Evolutionary conservation across 768 basidiomycete genomes (phyloP).

Genomic region (Phaeolepiota aurea): DNA sequence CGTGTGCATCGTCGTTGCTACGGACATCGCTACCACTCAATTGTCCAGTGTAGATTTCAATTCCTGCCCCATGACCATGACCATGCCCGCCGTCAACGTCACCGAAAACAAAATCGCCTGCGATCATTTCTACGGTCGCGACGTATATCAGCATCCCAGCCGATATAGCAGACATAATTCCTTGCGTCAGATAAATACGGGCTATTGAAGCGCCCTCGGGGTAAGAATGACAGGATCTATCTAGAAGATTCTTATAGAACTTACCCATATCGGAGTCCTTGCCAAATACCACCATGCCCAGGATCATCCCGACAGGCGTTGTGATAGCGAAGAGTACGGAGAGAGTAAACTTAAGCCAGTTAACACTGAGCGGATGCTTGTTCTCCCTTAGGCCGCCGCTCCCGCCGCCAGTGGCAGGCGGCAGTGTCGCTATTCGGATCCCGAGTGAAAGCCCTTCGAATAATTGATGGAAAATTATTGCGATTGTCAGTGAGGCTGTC

Average conservation of each 20-base stretch:
- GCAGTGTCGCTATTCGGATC: constrained; percentile 67
- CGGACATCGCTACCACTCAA: too few species aligned
- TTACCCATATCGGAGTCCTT: constrained; percentile 16
- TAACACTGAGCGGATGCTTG: not conserved
- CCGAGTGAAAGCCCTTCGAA: constrained; percentile 82
- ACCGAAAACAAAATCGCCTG: constrained; percentile 78
- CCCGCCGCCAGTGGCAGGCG: constrained; percentile 21
- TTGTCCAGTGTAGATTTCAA: too few species aligned
- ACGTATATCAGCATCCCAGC: constrained; percentile 83
- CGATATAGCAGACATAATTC: constrained; percentile 73
- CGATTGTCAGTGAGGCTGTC: constrained; percentile 65
- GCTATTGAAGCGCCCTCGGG: constrained; percentile 18
- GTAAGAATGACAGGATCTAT: not conserved
- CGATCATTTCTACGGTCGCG: constrained; percentile 81
- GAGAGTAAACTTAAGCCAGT: constrained; percentile 20
- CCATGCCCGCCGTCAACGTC: constrained; percentile 31
- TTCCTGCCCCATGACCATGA: constrained; percentile 5
- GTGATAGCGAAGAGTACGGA: constrained; percentile 65
- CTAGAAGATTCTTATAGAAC: constrained; percentile 7
- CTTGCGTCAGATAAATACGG: constrained; percentile 51
- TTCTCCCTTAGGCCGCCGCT: constrained; percentile 4
- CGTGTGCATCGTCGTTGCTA: too few species aligned
- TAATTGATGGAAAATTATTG: constrained; percentile 75
- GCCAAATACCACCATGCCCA: constrained; percentile 45
- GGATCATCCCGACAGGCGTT: constrained; percentile 58